Evolutionary conservation across 2,329 filamentous ascomycete species (phyloP).

Genomic region (Fusarium metavorans): DNA sequence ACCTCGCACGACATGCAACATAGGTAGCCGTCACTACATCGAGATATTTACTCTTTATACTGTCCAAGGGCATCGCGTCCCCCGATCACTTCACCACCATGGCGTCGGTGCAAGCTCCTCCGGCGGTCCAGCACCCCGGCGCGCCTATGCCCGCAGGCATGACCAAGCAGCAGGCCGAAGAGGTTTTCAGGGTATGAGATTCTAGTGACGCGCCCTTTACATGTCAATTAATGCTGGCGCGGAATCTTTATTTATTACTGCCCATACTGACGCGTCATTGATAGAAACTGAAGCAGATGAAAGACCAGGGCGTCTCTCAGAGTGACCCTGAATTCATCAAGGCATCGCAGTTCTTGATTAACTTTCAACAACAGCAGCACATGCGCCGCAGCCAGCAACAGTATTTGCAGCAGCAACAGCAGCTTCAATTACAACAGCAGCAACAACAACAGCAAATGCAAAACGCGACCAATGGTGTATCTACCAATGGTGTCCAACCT

Average conservation of each 20-base stretch:
- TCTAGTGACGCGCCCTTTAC: constrained; percentile 9
- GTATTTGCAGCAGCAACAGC: constrained; percentile 55
- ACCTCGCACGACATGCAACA: constrained; percentile 55
- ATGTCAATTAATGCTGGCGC: not conserved
- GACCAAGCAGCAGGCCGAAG: constrained; percentile 82
- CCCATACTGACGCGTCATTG: constrained; percentile 30
- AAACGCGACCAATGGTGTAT: constrained; percentile 65
- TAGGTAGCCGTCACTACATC: constrained; percentile 45
- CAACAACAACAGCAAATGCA: constrained; percentile 61
- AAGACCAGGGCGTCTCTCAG: constrained; percentile 81
- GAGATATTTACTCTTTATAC: constrained; percentile 43
- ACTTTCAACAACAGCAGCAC: constrained; percentile 75
- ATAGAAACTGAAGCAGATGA: constrained; percentile 92
- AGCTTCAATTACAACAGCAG: constrained; percentile 67
- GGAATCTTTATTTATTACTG: not conserved
- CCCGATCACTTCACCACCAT: constrained; percentile 62
- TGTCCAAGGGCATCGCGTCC: constrained; percentile 37
- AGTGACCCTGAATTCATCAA: constrained; percentile 91
- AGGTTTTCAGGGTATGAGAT: constrained; percentile 73
- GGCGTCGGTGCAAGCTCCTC: constrained; percentile 83
- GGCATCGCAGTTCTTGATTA: constrained; percentile 78
- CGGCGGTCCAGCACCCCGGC: constrained; percentile 75
- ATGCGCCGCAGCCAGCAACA: constrained; percentile 63
- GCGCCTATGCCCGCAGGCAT: constrained; percentile 73
- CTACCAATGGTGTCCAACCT: constrained; percentile 62